Evolutionary conservation across 371 early-diverging fungal genomes (phyloP).

Genomic region (Batkoa obscura): DNA sequence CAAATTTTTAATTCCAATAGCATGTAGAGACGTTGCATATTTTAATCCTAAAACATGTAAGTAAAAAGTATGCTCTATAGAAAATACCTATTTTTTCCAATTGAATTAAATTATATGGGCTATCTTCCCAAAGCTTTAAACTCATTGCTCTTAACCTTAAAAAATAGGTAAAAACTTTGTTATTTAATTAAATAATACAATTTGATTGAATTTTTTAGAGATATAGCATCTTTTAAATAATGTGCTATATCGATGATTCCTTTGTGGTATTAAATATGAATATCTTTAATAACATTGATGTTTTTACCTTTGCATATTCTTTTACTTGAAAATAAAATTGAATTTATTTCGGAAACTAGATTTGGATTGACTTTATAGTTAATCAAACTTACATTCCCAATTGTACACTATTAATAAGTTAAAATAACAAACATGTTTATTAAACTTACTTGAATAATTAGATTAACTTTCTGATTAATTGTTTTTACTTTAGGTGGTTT

Average conservation of each 20-base stretch:
- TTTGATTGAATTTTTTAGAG: neutral
- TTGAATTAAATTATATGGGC: neutral
- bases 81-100: constrained; percentile 3
- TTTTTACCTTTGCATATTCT: constrained; percentile 1
- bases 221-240: neutral
- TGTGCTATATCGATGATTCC: neutral
- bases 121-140: neutral
- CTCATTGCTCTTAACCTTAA: constrained; percentile 1
- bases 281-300: neutral
- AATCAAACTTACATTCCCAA: neutral
- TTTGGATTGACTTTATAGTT: constrained; percentile 3
- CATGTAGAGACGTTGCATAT: neutral
- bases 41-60: neutral
- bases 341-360: neutral
- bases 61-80: neutral
- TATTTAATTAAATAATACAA: neutral
- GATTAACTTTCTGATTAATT: neutral
- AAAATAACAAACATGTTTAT: neutral
- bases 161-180: neutral
- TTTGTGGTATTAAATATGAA: neutral
- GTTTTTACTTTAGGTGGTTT: constrained; percentile 2
- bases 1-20: neutral
- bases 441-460: neutral
- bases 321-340: neutral
- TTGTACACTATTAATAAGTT: neutral